Percentiles rank a stretch among this genome's conserved stretches.
phyloP scores from a whole-genome alignment of 805 yeast species.

The Vanderwaltozyma verrucispora region DNA sequence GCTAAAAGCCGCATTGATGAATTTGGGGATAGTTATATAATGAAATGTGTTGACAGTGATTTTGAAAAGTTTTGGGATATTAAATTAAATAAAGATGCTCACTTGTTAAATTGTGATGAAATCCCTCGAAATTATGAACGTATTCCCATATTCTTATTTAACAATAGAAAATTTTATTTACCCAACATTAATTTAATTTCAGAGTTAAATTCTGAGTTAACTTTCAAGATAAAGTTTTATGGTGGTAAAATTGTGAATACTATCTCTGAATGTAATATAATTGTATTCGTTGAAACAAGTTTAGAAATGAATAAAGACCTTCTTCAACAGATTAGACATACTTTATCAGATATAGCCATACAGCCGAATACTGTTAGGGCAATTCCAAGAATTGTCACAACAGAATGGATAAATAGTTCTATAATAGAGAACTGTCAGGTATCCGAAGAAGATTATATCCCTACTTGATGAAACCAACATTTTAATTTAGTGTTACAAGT shows the following conservation, averaged over 20 bases:
- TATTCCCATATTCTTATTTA: slow-evolving; percentile 29
- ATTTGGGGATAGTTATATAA: slow-evolving; percentile 51
- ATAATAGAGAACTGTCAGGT: slow-evolving; percentile 25
- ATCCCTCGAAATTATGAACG: no score
- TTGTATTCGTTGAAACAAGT: slow-evolving; percentile 28
- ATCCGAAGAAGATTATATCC: slow-evolving; percentile 28
- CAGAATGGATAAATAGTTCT: slow-evolving; percentile 30
- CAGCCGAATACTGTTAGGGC: slow-evolving; percentile 6
- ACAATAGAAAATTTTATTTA: slow-evolving; percentile 28
- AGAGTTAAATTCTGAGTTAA: slow-evolving; percentile 6
- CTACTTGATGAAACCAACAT: no score
- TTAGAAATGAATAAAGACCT: slow-evolving; percentile 1
- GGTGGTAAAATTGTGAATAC: slow-evolving; percentile 34
- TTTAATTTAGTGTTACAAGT: neutral
- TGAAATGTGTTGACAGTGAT: slow-evolving; percentile 7
- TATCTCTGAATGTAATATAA: slow-evolving; percentile 28
- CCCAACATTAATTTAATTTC: slow-evolving; percentile 6
- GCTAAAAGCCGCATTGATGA: slow-evolving; percentile 38
- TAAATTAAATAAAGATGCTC: no score
- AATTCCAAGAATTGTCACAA: slow-evolving; percentile 28
- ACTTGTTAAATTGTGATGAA: neutral
- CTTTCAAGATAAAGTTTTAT: slow-evolving; percentile 29
- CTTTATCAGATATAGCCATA: neutral
- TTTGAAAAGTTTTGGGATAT: slow-evolving; percentile 5
- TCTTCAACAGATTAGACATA: slow-evolving; percentile 1